Conservation (phyloP, 1,139 yeast genomes). For the Blastobotrys malaysiensis region DNA sequence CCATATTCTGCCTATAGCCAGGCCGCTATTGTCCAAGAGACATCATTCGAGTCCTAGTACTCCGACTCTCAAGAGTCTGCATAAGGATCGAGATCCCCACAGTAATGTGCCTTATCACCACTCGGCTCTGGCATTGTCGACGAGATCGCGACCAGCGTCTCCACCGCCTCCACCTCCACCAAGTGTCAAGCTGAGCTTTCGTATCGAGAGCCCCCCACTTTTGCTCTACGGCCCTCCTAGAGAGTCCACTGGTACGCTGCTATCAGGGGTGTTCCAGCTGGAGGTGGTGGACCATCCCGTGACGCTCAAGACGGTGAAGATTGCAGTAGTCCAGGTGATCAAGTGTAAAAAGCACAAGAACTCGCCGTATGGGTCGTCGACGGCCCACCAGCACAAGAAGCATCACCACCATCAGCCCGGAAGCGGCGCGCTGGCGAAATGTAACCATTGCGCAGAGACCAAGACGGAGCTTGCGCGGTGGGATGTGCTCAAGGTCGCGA, state of each 20-base stretch:
- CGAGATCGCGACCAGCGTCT: slow-evolving; percentile 7
- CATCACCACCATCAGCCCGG: slow-evolving; percentile 17
- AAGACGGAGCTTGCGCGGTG: slow-evolving; percentile 71
- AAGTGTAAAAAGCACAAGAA: slow-evolving; percentile 20
- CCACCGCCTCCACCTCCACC: slow-evolving; percentile 13
- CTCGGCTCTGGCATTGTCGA: background rate
- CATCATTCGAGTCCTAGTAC: slow-evolving; percentile 12
- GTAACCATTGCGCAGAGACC: slow-evolving; percentile 48
- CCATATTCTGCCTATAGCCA: slow-evolving; percentile 1
- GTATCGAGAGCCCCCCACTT: slow-evolving; percentile 86
- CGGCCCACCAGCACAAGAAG: slow-evolving; percentile 9
- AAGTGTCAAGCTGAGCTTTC: slow-evolving; percentile 47
- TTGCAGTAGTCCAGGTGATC: slow-evolving; percentile 66
- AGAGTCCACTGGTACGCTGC: slow-evolving; percentile 79
- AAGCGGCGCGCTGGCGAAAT: slow-evolving; percentile 9
- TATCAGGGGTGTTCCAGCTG: slow-evolving; percentile 60
- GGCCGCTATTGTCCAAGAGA: slow-evolving; percentile 10
- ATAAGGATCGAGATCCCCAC: slow-evolving; percentile 1
- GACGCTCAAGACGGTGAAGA: slow-evolving; percentile 50
- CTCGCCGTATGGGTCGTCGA: background rate
- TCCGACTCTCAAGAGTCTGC: slow-evolving; percentile 8
- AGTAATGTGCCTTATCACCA: background rate
- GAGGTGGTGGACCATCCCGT: slow-evolving; percentile 31
- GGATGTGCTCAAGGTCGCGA: slow-evolving; percentile 66
- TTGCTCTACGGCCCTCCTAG: slow-evolving; percentile 72